Evolutionary conservation across 2,329 filamentous ascomycete genomes (phyloP).

Genomic region (Passalora sequoiae): DNA sequence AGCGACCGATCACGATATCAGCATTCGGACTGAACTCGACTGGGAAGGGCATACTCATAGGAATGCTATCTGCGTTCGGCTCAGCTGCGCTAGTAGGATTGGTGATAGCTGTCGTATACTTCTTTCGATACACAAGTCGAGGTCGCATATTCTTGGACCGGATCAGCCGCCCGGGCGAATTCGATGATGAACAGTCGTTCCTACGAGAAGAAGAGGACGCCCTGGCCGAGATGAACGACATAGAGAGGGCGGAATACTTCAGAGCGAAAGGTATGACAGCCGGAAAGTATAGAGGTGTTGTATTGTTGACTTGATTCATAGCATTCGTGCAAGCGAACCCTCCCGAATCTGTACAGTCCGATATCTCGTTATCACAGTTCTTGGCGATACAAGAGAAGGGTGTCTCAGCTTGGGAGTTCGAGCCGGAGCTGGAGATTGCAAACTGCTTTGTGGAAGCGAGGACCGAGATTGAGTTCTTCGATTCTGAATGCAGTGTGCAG

Average conservation of each 20-base stretch:
- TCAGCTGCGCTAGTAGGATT: slow-evolving; percentile 80
- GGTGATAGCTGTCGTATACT: slow-evolving; percentile 77
- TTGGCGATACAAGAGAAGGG: slow-evolving; percentile 98
- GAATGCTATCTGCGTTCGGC: slow-evolving; percentile 87
- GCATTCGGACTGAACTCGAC: slow-evolving; percentile 28
- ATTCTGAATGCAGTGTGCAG: slow-evolving; percentile 94
- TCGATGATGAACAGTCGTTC: slow-evolving; percentile 95
- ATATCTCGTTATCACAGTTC: slow-evolving; percentile 96
- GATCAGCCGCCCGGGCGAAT: slow-evolving; percentile 88
- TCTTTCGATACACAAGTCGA: slow-evolving; percentile 83
- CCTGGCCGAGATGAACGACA: slow-evolving; percentile 89
- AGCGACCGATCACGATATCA: slow-evolving; percentile 3
- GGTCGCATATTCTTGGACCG: slow-evolving; percentile 91
- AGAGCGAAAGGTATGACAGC: slow-evolving; percentile 76
- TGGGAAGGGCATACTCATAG: slow-evolving; percentile 82
- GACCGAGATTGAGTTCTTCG: slow-evolving; percentile 98
- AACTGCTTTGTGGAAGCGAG: slow-evolving; percentile 97
- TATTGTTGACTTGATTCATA: slow-evolving; percentile 42
- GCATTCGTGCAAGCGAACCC: slow-evolving; percentile 92
- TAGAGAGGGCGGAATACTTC: slow-evolving; percentile 83
- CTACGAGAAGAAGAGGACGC: slow-evolving; percentile 90
- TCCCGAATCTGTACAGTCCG: slow-evolving; percentile 89
- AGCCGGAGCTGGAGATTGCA: slow-evolving; percentile 96
- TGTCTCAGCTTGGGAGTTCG: slow-evolving; percentile 99
- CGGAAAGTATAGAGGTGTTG: not conserved